Percentiles rank a stretch among this genome's conserved stretches.
Conservation (phyloP, 768 basidiomycete genomes). For the Cystobasidium tubakii region DNA sequence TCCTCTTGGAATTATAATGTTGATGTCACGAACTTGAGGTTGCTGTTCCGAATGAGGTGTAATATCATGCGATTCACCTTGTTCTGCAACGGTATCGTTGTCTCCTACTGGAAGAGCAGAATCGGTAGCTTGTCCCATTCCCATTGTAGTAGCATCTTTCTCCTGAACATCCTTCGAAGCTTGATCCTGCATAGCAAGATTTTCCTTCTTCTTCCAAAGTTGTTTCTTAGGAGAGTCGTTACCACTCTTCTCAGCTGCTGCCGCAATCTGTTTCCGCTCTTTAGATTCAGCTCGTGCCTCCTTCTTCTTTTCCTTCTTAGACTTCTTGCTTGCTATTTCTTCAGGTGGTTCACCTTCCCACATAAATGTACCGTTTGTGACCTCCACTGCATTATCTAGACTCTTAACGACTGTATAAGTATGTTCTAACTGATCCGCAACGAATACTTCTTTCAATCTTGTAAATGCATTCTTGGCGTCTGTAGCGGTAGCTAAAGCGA, state of each 20-base stretch:
- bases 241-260: not conserved
- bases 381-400: conserved; percentile 62
- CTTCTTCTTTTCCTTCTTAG: conserved; percentile 40
- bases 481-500: conserved; percentile 49
- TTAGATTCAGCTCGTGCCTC: conserved; percentile 1
- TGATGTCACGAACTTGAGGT: conserved; percentile 66
- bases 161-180: conserved; percentile 15
- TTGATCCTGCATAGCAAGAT: conserved; percentile 9
- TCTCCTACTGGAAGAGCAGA: conserved; percentile 26
- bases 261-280: not conserved
- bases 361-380: conserved; percentile 67
- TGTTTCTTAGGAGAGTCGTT: conserved; percentile 12
- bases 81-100: not conserved
- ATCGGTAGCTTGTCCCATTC: conserved; percentile 25
- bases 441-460: conserved; percentile 73
- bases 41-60: conserved; percentile 50
- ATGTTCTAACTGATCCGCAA: conserved; percentile 68
- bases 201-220: conserved; percentile 19
- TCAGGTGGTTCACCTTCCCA: conserved; percentile 71
- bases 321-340: conserved; percentile 43
- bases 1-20: conserved; percentile 66
- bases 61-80: conserved; percentile 26
- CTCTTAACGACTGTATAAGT: conserved; percentile 57
- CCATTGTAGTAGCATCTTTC: conserved; percentile 31
- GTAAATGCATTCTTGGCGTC: conserved; percentile 75